Percentiles rank a stretch among this genome's conserved stretches.
Conservation (phyloP, 2,329 filamentous ascomycete species). For the Exophiala viscosa region DNA sequence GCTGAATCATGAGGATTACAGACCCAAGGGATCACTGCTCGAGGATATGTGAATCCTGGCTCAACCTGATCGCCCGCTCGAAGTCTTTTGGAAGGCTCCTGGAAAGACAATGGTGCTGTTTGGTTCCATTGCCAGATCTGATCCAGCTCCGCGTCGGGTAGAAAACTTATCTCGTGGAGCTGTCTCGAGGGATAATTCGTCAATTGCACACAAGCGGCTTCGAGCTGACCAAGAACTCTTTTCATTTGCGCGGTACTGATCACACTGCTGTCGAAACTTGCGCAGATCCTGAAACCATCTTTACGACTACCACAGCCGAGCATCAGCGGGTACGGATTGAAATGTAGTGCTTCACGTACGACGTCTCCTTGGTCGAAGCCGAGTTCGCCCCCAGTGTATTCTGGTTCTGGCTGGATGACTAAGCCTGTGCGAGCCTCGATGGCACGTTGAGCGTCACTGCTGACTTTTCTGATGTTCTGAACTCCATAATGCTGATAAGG, state of each 20-base stretch:
- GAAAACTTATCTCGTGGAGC: conserved; percentile 35
- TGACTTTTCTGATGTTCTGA: conserved; percentile 52
- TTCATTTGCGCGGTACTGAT: conserved; percentile 53
- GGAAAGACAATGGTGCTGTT: conserved; percentile 35
- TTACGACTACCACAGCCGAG: conserved; percentile 44
- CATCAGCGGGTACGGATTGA: conserved; percentile 51
- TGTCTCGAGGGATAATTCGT: conserved; percentile 31
- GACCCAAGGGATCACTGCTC: conserved; percentile 40
- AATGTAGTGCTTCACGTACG: conserved; percentile 56
- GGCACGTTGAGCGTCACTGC: conserved; percentile 43
- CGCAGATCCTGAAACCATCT: conserved; percentile 56
- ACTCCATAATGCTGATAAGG: conserved; percentile 63
- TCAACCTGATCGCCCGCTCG: neutral
- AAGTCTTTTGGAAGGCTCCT: conserved; percentile 28
- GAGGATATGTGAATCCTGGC: conserved; percentile 34
- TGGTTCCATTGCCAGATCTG: conserved; percentile 45
- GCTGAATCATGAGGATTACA: conserved; percentile 40
- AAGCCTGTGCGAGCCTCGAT: conserved; percentile 47
- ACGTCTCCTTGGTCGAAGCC: conserved; percentile 44
- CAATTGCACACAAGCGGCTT: conserved; percentile 50
- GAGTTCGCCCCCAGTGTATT: conserved; percentile 37
- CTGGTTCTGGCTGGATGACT: conserved; percentile 40
- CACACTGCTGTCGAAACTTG: conserved; percentile 62
- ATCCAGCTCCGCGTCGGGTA: conserved; percentile 38
- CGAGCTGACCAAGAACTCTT: conserved; percentile 52